phyloP scores from a whole-genome alignment of 2,329 filamentous ascomycete species.

The Botrytis porri region DNA sequence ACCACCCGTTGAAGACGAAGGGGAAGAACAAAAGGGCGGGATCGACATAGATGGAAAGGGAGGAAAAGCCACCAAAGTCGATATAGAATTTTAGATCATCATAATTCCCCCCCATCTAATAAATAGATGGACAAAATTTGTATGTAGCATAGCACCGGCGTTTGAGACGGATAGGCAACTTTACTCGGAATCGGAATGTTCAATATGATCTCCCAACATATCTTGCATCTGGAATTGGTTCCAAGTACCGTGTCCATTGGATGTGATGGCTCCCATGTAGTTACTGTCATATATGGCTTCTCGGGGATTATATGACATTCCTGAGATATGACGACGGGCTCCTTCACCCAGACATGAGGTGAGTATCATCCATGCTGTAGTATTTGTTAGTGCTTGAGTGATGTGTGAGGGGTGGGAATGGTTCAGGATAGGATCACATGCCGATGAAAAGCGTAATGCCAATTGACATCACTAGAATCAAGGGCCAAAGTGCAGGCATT shows the following conservation, averaged over 20 bases:
- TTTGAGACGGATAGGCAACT: background rate
- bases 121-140: background rate
- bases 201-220: conserved; percentile 37
- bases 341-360: conserved; percentile 39
- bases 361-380: conserved; percentile 37
- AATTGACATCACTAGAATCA: conserved; percentile 23
- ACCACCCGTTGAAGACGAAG: conserved; percentile 73
- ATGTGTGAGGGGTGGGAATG: background rate
- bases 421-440: conserved; percentile 24
- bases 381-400: conserved; percentile 1
- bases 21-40: conserved; percentile 34
- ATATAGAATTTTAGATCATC: conserved; percentile 37
- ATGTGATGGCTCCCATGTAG: conserved; percentile 37
- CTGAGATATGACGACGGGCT: conserved; percentile 31
- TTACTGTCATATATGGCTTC: conserved; percentile 36
- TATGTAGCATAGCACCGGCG: conserved; percentile 14
- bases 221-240: conserved; percentile 39
- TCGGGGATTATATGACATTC: conserved; percentile 31
- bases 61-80: conserved; percentile 36
- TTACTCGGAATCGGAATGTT: conserved; percentile 18
- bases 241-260: conserved; percentile 37
- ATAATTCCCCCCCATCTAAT: background rate
- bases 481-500: conserved; percentile 22
- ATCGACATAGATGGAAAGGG: conserved; percentile 33
- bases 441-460: conserved; percentile 32